Percentiles rank a stretch among this genome's conserved stretches.
These are phyloP conservation scores for Aureobasidium sp. DNA, from an alignment of 2,329 filamentous ascomycete genomes.

Conservation along the genomic window DNA sequence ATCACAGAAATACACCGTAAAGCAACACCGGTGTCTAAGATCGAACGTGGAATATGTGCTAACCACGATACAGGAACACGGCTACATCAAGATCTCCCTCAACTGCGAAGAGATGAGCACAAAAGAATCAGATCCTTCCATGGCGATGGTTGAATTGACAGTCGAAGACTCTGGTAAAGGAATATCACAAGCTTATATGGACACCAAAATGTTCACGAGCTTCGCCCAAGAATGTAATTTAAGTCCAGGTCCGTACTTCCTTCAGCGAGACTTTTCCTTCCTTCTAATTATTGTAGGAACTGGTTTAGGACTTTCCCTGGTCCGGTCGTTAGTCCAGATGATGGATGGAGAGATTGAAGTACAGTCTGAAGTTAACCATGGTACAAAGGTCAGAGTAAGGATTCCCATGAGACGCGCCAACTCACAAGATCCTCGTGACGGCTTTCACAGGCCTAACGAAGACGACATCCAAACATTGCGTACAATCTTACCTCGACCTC, in stretches of 20 bases:
- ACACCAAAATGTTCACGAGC: conserved; percentile 24
- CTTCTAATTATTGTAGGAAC: conserved; percentile 21
- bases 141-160: conserved; percentile 11
- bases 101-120: conserved; percentile 24
- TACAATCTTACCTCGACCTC: conserved; percentile 21
- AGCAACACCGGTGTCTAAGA: background rate
- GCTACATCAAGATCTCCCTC: conserved; percentile 39
- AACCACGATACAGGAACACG: conserved; percentile 26
- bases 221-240: conserved; percentile 27
- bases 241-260: too few relatives aligned
- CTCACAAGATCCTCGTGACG: background rate
- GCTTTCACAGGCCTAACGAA: conserved; percentile 14
- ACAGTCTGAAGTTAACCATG: conserved; percentile 22
- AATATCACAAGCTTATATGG: conserved; percentile 25
- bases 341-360: conserved; percentile 25
- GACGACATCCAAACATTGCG: conserved; percentile 12
- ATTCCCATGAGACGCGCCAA: conserved; percentile 15
- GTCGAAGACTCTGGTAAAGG: conserved; percentile 26
- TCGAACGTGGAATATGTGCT: background rate
- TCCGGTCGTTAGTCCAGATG: conserved; percentile 23
- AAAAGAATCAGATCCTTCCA: conserved; percentile 12
- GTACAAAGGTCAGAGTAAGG: conserved; percentile 22
- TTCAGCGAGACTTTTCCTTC: too few relatives aligned
- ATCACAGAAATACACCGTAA: conserved; percentile 40
- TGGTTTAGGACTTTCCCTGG: conserved; percentile 26